A percentile compares a stretch with the other conserved stretches of the same genome.
Conservation (phyloP, 306 rosid species). For the Cicer yamashitae region DNA sequence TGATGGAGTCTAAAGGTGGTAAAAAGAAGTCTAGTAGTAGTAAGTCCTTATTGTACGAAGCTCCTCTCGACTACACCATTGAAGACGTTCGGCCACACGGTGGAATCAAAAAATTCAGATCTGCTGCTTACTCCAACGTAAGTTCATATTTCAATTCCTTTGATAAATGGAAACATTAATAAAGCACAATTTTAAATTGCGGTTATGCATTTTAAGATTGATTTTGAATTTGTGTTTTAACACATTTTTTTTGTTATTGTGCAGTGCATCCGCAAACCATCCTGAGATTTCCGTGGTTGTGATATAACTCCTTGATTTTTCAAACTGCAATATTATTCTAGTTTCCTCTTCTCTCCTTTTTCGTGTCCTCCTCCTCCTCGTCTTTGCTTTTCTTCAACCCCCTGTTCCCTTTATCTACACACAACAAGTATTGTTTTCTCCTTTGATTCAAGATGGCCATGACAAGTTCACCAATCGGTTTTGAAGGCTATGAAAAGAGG, state of each 20-base stretch:
- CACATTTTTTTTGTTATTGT: slow-evolving; percentile 17
- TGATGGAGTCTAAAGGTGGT: slow-evolving; percentile 96
- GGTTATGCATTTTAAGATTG: not conserved
- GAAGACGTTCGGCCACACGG: slow-evolving; percentile 98
- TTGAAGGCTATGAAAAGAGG: slow-evolving; percentile 96
- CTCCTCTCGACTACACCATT: slow-evolving; percentile 94
- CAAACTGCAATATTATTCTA: slow-evolving; percentile 13
- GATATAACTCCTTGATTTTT: slow-evolving; percentile 50
- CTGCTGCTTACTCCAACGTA: slow-evolving; percentile 99
- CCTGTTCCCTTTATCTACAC: slow-evolving; percentile 35
- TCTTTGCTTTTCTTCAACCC: slow-evolving; percentile 6
- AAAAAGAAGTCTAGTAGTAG: slow-evolving; percentile 88
- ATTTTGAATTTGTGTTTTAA: not conserved
- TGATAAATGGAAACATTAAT: slow-evolving; percentile 15
- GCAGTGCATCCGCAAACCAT: slow-evolving; percentile 97
- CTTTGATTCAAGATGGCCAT: slow-evolving; percentile 61
- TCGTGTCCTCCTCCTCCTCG: not conserved
- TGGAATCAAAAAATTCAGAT: slow-evolving; percentile 96
- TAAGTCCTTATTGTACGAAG: slow-evolving; percentile 79
- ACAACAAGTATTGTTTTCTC: not conserved
- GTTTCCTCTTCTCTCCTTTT: not conserved
- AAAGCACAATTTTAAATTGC: no score
- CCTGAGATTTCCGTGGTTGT: slow-evolving; percentile 57
- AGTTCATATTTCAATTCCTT: slow-evolving; percentile 23
- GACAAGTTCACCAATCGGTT: slow-evolving; percentile 80